Conservation (phyloP, 768 basidiomycete genomes). For the Mycena maculata region DNA sequence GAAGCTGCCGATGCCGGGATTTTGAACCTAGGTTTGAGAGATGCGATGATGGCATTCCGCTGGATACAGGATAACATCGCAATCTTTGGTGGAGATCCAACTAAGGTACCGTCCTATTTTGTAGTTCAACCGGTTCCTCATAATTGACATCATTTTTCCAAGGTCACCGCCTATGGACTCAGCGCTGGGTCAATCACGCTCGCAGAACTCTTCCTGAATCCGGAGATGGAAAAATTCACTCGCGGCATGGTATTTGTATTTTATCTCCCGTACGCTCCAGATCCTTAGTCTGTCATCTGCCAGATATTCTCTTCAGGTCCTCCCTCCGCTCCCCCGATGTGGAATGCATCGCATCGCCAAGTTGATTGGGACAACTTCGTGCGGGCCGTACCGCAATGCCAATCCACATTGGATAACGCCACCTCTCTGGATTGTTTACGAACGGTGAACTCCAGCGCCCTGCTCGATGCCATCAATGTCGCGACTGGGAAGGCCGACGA, state of each 20-base stretch:
- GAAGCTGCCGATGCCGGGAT: constrained; percentile 30
- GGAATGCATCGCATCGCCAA: constrained; percentile 27
- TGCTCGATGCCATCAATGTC: not conserved
- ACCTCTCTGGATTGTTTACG: constrained; percentile 26
- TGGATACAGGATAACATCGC: constrained; percentile 45
- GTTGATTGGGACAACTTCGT: constrained; percentile 38
- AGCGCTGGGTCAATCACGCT: not conserved
- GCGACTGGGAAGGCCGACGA: not conserved
- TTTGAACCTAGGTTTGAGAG: constrained; percentile 44
- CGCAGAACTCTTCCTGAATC: not conserved
- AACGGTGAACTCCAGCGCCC: not conserved
- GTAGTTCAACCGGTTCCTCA: constrained; percentile 35
- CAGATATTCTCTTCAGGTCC: not conserved
- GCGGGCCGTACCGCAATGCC: constrained; percentile 27
- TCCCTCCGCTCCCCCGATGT: constrained; percentile 21
- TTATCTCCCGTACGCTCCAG: not conserved
- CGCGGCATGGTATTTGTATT: not conserved
- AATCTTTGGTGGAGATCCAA: not conserved
- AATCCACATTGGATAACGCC: not conserved
- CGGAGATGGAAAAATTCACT: not conserved
- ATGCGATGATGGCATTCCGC: constrained; percentile 40
- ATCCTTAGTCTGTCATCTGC: not conserved
- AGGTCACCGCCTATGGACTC: not conserved
- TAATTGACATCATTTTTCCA: not conserved
- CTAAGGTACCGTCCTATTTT: constrained; percentile 34